Percentiles rank a stretch among this genome's conserved stretches.
phyloP scores from a whole-genome alignment of 495 filamentous ascomycete genomes.

The Penicillium coprophilum region DNA sequence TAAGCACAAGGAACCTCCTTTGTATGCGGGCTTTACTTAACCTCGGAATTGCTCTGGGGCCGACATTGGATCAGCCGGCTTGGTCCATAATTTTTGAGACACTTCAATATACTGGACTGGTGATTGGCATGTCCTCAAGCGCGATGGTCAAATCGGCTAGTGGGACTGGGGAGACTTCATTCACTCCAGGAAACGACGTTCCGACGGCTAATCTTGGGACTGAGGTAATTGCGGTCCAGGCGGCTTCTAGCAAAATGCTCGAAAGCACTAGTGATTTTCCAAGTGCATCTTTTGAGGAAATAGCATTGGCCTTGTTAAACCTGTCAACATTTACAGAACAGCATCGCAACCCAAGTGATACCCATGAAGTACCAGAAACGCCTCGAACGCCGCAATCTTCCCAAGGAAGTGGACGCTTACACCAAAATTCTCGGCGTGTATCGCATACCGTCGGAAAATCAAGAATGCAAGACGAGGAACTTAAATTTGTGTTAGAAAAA shows the following conservation, averaged over 20 bases:
- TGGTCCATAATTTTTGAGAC: conserved; percentile 92
- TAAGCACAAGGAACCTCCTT: conserved; percentile 86
- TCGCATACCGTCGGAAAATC: conserved; percentile 46
- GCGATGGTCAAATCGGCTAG: conserved; percentile 33
- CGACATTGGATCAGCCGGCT: conserved; percentile 71
- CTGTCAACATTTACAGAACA: conserved; percentile 52
- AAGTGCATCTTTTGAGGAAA: conserved; percentile 72
- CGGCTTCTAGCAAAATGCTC: conserved; percentile 81
- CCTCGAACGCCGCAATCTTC: conserved; percentile 34
- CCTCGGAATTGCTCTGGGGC: conserved; percentile 89
- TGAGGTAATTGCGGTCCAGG: conserved; percentile 84
- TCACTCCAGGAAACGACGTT: conserved; percentile 45
- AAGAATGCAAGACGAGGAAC: conserved; percentile 48
- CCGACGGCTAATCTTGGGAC: conserved; percentile 61
- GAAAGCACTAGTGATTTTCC: conserved; percentile 90
- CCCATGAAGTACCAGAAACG: conserved; percentile 21
- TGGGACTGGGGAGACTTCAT: conserved; percentile 30
- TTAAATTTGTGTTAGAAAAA: conserved; percentile 77
- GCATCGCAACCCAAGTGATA: conserved; percentile 27
- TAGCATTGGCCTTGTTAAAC: conserved; percentile 71
- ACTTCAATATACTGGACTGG: conserved; percentile 83
- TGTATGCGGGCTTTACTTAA: conserved; percentile 90
- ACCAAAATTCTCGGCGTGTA: conserved; percentile 62
- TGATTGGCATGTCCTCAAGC: conserved; percentile 61
- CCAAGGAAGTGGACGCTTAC: conserved; percentile 34